Evolutionary conservation across 495 filamentous ascomycete species (phyloP).

Genomic region (Aspergillus avenaceus): DNA sequence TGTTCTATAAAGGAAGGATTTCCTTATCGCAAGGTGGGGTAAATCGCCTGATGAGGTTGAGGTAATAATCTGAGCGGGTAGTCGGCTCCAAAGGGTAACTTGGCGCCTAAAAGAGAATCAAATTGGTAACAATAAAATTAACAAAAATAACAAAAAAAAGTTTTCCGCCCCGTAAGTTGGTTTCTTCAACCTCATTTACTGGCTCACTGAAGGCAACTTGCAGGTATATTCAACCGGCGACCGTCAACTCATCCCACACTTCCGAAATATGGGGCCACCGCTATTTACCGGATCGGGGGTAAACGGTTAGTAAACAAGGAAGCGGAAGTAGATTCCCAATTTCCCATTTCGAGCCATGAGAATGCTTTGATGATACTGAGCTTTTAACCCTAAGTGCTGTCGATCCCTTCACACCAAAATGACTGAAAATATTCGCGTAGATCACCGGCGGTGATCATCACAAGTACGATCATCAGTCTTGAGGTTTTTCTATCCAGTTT

Average conservation of each 20-base stretch:
- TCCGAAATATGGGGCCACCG: neutral
- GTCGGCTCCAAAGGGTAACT: constrained; percentile 1
- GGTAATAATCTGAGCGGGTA: constrained; percentile 2
- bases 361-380: neutral
- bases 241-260: neutral
- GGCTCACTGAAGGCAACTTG: neutral
- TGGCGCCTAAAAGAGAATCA: constrained; percentile 1
- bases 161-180: neutral
- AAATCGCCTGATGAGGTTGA: neutral
- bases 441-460: constrained; percentile 9
- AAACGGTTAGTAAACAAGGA: neutral
- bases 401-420: neutral
- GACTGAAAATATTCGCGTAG: constrained; percentile 7
- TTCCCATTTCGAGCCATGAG: neutral
- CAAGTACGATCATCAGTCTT: constrained; percentile 13
- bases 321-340: neutral
- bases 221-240: neutral
- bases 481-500: neutral
- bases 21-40: constrained; percentile 9
- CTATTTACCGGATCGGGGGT: neutral
- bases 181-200: neutral
- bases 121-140: neutral
- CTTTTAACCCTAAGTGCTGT: neutral
- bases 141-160: neutral
- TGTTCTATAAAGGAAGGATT: constrained; percentile 1